Base-by-base conservation (phyloP, 2,329 filamentous ascomycete genomes). In the Zarea fungicola region DNA sequence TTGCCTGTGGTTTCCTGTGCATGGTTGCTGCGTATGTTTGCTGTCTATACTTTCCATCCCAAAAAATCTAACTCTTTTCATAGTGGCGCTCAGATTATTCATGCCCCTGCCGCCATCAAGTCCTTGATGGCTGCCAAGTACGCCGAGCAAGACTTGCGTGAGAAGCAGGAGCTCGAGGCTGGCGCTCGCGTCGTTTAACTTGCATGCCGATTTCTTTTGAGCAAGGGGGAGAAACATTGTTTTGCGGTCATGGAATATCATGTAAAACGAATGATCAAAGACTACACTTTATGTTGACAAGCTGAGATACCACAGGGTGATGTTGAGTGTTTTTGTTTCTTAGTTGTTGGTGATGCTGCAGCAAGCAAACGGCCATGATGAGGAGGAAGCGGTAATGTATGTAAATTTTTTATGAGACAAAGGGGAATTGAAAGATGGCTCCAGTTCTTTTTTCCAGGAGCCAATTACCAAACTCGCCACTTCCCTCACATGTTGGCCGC, bases 91-190 rank as follows among this genome's bases (percentile, higher is more conserved):
- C 29, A 41, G 13, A 34, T 48, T 8, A 13, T 48, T 8, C 45
- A 48, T 28, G 45, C 45, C 16, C 45, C 45, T 13, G 21, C 45
- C 11, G 45, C 37, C 37, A 48, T 42, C 37, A 41, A 41, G 28
- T 42, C 36, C 29, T 22, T 48, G 25, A 39, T 41, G 45, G 36
- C n/a, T n/a, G n/a, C 36, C 37, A 48, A 48, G 45, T n/a, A 48
- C 37, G 37, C 28, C 4, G 35, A 35, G 7, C 21, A 32, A 16
- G 45, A 48, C 37, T 4, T 4, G 5, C 45, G 45, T 29, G 45
- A 48, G 45, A 48, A 48, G 37, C 45, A 48, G n/a, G 16, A 42
- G 13, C 21, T 29, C 22, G 45, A 42, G 19, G 45, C 45, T 13
- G 13, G 36, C 4, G 22, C 29, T 22, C 36, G 37, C 16, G 45